phyloP scores from a whole-genome alignment of 768 basidiomycete genomes.

The Boletus patriciae region DNA sequence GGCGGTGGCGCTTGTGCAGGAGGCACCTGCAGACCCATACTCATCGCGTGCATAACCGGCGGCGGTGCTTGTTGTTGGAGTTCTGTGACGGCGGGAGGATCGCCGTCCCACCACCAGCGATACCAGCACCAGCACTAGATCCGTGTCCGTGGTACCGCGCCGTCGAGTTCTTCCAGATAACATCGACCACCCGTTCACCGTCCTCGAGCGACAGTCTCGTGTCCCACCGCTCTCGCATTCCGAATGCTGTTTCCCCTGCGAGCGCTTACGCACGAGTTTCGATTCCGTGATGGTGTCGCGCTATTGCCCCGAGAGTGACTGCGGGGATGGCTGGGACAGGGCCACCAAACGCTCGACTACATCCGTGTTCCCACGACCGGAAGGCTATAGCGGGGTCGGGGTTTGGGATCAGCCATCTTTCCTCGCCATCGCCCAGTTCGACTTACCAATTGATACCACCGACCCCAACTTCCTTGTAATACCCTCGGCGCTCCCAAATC shows the following conservation, averaged over 20 bases:
- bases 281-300: conserved; percentile 77
- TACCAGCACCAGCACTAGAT: no score
- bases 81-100: no score
- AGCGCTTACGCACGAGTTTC: conserved; percentile 82
- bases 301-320: conserved; percentile 70
- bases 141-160: conserved; percentile 12
- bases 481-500: conserved; percentile 85
- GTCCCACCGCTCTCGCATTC: conserved; percentile 20
- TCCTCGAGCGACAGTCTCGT: conserved; percentile 19
- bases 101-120: no score
- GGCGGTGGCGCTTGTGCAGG: no score
- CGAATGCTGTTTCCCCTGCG: conserved; percentile 63
- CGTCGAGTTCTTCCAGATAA: conserved; percentile 52
- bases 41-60: no score
- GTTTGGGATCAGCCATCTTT: no score
- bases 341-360: conserved; percentile 36
- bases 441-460: conserved; percentile 74
- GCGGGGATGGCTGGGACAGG: conserved; percentile 59
- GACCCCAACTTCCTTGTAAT: conserved; percentile 92
- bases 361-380: conserved; percentile 70
- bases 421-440: no score
- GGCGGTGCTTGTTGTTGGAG: no score
- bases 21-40: no score
- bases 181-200: conserved; percentile 49
- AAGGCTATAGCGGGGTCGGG: conserved; percentile 47